Evolutionary conservation across 768 basidiomycete species (phyloP).

Genomic region (Filobasidium wieringae): DNA sequence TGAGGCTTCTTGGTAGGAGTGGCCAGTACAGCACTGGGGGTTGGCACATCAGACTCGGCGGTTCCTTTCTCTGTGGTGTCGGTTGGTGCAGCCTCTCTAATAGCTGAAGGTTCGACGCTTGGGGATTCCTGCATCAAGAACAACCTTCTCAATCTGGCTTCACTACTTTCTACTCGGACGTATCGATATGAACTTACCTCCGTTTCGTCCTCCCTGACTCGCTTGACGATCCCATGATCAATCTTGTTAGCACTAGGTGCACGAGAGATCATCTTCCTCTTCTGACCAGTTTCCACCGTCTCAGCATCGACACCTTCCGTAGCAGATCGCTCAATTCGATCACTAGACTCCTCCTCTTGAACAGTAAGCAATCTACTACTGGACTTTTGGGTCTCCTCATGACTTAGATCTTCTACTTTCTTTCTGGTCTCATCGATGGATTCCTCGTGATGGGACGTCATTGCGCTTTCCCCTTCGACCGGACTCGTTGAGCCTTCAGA

Average conservation of each 20-base stretch:
- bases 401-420: conserved; percentile 11
- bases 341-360: conserved; percentile 9
- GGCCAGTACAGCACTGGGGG: neutral
- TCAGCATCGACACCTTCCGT: conserved; percentile 2
- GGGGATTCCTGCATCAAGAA: neutral
- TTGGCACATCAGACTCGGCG: neutral
- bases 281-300: conserved; percentile 15
- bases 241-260: conserved; percentile 21
- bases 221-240: conserved; percentile 16
- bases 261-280: conserved; percentile 28
- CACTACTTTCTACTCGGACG: conserved; percentile 1
- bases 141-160: neutral
- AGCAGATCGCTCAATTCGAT: conserved; percentile 11
- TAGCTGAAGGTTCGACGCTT: neutral
- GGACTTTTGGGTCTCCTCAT: neutral
- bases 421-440: conserved; percentile 5
- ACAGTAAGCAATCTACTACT: neutral
- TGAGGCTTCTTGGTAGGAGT: conserved; percentile 31
- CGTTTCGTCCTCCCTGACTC: conserved; percentile 2
- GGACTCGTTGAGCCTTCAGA: neutral
- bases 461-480: neutral
- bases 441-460: neutral
- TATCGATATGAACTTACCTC: conserved; percentile 7
- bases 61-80: conserved; percentile 2
- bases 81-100: neutral